These are phyloP conservation scores for Alternaria alternata DNA, from an alignment of 2,329 filamentous ascomycete species.

Conservation along the genomic window DNA sequence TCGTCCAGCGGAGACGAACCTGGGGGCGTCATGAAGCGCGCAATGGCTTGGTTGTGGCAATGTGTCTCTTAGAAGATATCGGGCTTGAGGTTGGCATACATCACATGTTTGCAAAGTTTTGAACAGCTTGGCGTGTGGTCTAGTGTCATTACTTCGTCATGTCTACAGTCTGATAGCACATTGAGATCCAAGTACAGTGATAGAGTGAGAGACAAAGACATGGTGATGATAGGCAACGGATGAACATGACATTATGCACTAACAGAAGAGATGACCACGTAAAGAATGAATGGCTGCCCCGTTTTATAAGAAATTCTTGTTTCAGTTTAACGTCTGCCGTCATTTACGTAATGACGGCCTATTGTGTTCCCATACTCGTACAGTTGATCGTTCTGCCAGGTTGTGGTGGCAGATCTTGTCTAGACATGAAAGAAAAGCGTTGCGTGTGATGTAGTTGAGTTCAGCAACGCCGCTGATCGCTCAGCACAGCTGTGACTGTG, in stretches of 20 bases:
- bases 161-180: neutral
- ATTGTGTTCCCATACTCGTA: slow-evolving; percentile 22
- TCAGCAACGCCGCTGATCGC: neutral
- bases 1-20: neutral
- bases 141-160: neutral
- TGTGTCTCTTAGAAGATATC: rapidly evolving
- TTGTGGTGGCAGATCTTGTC: neutral
- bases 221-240: slow-evolving; percentile 47
- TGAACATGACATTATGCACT: slow-evolving; percentile 46
- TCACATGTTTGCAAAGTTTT: neutral
- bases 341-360: neutral
- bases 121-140: neutral
- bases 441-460: slow-evolving; percentile 18
- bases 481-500: neutral
- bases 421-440: slow-evolving; percentile 6
- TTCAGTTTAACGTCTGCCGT: slow-evolving; percentile 16
- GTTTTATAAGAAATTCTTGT: slow-evolving; percentile 34
- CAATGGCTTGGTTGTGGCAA: neutral
- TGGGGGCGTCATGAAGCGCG: neutral
- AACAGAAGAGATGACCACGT: slow-evolving; percentile 36
- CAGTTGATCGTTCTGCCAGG: slow-evolving; percentile 16
- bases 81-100: neutral
- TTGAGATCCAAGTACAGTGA: neutral
- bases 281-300: slow-evolving; percentile 49
- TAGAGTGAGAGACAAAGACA: slow-evolving; percentile 5